Conservation (phyloP, 371 early-diverging fungal genomes). For the Rhizopus stolonifer region DNA sequence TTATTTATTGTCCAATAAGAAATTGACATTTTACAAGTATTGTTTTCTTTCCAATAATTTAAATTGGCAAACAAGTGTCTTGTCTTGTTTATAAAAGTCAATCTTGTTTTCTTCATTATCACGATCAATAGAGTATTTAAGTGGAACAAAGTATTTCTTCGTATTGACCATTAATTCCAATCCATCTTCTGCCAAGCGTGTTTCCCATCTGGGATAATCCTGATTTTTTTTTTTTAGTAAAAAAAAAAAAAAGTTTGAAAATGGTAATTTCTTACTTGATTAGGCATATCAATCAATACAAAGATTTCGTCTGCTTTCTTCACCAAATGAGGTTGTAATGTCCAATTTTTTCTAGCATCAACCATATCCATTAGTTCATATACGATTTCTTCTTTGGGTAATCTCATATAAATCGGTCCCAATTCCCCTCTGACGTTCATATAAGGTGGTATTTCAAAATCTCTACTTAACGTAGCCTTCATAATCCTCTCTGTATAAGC, state of each 20-base stretch:
- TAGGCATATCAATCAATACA: background rate
- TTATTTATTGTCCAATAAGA: slow-evolving; percentile 17
- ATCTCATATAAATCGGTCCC: too few relatives aligned
- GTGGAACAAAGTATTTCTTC: slow-evolving; percentile 3
- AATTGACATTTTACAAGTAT: slow-evolving; percentile 29
- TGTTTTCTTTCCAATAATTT: slow-evolving; percentile 16
- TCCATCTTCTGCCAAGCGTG: slow-evolving; percentile 37
- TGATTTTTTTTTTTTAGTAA: slow-evolving; percentile 4
- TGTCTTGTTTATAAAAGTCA: slow-evolving; percentile 27
- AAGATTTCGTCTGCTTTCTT: background rate
- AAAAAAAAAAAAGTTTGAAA: background rate
- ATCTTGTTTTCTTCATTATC: slow-evolving; percentile 19
- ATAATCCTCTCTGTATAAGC: slow-evolving; percentile 67
- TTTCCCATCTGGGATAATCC: slow-evolving; percentile 24
- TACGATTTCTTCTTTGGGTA: slow-evolving; percentile 1
- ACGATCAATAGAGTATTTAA: slow-evolving; percentile 23
- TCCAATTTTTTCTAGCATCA: background rate
- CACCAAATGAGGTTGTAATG: slow-evolving; percentile 1
- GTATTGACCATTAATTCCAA: slow-evolving; percentile 20
- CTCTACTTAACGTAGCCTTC: slow-evolving; percentile 50
- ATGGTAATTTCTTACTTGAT: background rate
- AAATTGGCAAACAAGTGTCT: slow-evolving; percentile 28
- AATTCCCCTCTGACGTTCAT: too few relatives aligned
- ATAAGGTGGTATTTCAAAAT: too few relatives aligned
- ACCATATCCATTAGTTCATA: background rate